Base-by-base conservation (phyloP, 2,329 filamentous ascomycete species). In the Fusarium sp. region DNA sequence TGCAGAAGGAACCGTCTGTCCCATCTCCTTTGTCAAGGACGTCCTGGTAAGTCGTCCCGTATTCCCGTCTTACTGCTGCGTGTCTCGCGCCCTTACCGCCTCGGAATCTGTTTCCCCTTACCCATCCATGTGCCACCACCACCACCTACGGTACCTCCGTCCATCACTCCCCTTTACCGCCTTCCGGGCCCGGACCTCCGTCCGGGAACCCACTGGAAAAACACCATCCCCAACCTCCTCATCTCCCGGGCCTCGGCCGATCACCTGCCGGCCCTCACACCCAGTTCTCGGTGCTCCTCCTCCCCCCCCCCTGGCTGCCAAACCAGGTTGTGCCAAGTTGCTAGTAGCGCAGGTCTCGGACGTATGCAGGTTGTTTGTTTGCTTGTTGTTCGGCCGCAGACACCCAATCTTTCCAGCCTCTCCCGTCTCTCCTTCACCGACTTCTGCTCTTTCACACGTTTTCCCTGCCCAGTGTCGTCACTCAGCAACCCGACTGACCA, bases 21-120 rank as follows among this genome's bases (percentile, higher is more conserved):
- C 93, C 77, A 95, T 95, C 81, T 94, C 92, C 77, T 95, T 95
- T 83, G 94, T 95, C 83, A 94, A 94, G 85, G 92, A 95, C 82
- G 90, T 94, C 74, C 86, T 95, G 85, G 94, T 95, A 90, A 89
- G 93, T 85, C 57, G 61, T 71, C 72, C 62, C 68, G 63, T 73
- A 54, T 70, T 70, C 64, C 57, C 66, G 68, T 71, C 52, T 68
- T 59, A 69, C 61, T 63, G 64, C 63, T 63, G 69, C 66, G 64
- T 66, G 61, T 65, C 61, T 64, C 52, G 73, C 35, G 50, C 70
- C 62, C 54, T 66, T 65, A 70, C 72, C 63, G 63, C 74, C 70
- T 70, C 45, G 22, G 45, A 6, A 22, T 35, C 68, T 66, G 72
- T 69, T 69, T 68, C 54, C 60, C 67, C 60, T 67, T 69, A 65